phyloP scores from a whole-genome alignment of 1,284 basidiomycete species.

The Ganoderma boninense region DNA sequence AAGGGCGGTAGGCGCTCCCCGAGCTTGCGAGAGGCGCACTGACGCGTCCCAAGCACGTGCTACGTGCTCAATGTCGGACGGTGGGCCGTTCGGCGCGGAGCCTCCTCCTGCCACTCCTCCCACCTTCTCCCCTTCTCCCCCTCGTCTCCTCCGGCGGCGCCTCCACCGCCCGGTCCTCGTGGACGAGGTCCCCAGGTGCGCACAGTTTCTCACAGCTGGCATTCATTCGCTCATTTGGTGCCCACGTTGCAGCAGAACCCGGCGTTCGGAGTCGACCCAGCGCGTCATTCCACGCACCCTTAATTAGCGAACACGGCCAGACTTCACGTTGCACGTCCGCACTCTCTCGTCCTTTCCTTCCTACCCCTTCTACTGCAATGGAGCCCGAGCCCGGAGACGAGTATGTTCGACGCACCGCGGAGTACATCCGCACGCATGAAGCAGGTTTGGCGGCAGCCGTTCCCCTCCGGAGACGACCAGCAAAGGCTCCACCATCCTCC shows the following conservation, averaged over 20 bases:
- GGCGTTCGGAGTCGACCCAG: slow-evolving; percentile 19
- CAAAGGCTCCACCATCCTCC: slow-evolving; percentile 46
- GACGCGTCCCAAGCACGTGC: slow-evolving; percentile 39
- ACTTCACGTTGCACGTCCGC: slow-evolving; percentile 26
- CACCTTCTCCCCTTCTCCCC: slow-evolving; percentile 8
- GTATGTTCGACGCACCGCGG: slow-evolving; percentile 72
- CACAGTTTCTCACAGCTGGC: neutral
- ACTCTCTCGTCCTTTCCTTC: slow-evolving; percentile 10
- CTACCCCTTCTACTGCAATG: slow-evolving; percentile 49
- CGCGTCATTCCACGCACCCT: slow-evolving; percentile 24
- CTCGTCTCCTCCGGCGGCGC: neutral
- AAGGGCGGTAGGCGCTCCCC: slow-evolving; percentile 20
- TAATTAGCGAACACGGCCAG: slow-evolving; percentile 26
- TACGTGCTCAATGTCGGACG: slow-evolving; percentile 16
- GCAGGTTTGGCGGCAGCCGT: slow-evolving; percentile 71
- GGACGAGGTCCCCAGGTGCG: neutral
- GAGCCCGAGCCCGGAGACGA: slow-evolving; percentile 75
- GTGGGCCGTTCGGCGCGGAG: neutral
- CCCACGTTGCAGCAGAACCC: slow-evolving; percentile 22
- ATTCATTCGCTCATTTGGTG: neutral
- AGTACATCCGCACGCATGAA: slow-evolving; percentile 77
- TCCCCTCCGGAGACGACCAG: slow-evolving; percentile 57
- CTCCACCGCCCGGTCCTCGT: neutral
- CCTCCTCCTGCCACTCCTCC: slow-evolving; percentile 23
- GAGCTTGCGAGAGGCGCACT: slow-evolving; percentile 24